Evolutionary conservation across 2,329 filamentous ascomycete species (phyloP).

Genomic region (Cladosporium colombiae): DNA sequence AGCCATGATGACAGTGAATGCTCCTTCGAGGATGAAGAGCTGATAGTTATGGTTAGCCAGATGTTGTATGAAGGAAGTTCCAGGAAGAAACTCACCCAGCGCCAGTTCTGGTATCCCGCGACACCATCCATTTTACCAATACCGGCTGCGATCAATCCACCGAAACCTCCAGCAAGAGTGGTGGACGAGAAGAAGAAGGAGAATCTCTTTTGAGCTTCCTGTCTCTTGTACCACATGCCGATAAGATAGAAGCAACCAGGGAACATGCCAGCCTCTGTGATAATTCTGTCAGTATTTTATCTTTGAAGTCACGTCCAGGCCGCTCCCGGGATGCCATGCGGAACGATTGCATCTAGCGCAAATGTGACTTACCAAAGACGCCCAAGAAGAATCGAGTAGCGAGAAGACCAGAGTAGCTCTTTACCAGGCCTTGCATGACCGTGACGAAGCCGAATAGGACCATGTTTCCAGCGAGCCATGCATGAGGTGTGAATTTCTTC

Average conservation of each 20-base stretch:
- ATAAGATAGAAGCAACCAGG: constrained; percentile 70
- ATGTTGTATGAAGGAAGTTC: neutral
- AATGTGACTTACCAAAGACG: constrained; percentile 42
- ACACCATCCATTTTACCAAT: constrained; percentile 85
- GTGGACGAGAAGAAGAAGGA: constrained; percentile 90
- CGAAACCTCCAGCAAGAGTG: constrained; percentile 79
- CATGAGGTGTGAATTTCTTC: constrained; percentile 50
- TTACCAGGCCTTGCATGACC: constrained; percentile 73
- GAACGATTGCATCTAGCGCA: constrained; percentile 25
- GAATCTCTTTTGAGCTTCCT: constrained; percentile 87
- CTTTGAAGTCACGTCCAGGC: neutral
- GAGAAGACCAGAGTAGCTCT: constrained; percentile 75
- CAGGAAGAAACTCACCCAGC: constrained; percentile 53
- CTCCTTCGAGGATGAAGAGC: constrained; percentile 72
- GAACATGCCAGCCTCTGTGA: constrained; percentile 53
- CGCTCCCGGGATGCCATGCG: neutral
- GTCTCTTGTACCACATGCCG: constrained; percentile 86
- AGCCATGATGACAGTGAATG: constrained; percentile 45
- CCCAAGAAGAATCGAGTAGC: constrained; percentile 83
- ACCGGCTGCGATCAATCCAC: constrained; percentile 78
- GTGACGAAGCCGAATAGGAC: constrained; percentile 77
- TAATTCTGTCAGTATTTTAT: neutral
- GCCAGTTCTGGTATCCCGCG: constrained; percentile 69
- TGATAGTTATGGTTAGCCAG: neutral
- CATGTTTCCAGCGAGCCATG: constrained; percentile 69